Conservation (phyloP, 306 rosid species). For the Arachis hypogaea region DNA sequence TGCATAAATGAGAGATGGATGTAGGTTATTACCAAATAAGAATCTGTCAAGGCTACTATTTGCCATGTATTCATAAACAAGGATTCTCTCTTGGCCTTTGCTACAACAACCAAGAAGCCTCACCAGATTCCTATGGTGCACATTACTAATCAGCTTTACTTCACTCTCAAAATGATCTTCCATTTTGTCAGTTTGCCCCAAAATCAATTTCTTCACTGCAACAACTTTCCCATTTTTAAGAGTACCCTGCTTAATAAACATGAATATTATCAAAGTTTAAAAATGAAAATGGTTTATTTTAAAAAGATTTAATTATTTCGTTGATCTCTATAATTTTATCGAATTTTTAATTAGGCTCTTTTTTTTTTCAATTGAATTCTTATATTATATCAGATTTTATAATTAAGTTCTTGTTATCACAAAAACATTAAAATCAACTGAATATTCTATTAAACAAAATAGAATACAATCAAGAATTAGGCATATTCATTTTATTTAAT, state of each 20-base stretch:
- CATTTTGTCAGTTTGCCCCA: slow-evolving; percentile 52
- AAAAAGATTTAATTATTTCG: too few relatives aligned
- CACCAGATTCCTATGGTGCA: slow-evolving; percentile 68
- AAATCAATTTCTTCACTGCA: slow-evolving; percentile 62
- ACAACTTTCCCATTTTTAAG: slow-evolving; percentile 63
- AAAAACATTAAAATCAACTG: too few relatives aligned
- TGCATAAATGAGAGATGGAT: not conserved
- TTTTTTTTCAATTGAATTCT: too few relatives aligned
- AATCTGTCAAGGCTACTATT: slow-evolving; percentile 69
- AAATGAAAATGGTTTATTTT: too few relatives aligned
- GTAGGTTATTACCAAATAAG: slow-evolving; percentile 65
- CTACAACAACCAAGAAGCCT: slow-evolving; percentile 75
- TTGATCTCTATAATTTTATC: too few relatives aligned
- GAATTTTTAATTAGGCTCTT: too few relatives aligned
- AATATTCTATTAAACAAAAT: too few relatives aligned
- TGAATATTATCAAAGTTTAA: not conserved
- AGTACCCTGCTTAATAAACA: slow-evolving; percentile 53
- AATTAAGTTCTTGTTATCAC: too few relatives aligned
- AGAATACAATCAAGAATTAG: too few relatives aligned
- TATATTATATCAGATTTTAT: too few relatives aligned
- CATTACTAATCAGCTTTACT: slow-evolving; percentile 71
- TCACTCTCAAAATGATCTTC: slow-evolving; percentile 62
- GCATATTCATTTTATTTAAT: too few relatives aligned
- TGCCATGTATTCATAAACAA: slow-evolving; percentile 71
- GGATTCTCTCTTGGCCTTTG: slow-evolving; percentile 61